Conservation (phyloP, 2,329 filamentous ascomycete genomes). For the Gnomoniopsis sp. region DNA sequence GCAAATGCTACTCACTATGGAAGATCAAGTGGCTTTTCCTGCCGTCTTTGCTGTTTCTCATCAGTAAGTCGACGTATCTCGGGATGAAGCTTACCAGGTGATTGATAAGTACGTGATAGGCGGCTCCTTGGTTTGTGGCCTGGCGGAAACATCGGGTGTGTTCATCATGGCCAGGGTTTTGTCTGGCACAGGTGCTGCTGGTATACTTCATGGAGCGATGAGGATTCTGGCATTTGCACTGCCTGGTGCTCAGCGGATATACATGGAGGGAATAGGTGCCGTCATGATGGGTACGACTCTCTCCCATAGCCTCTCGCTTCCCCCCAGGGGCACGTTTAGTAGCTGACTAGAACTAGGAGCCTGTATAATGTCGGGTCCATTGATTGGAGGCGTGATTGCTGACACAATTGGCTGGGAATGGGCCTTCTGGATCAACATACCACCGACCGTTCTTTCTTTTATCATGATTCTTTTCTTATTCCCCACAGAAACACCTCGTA, state of each 20-base stretch:
- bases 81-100: not conserved
- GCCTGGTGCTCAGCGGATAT: slow-evolving; percentile 34
- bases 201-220: slow-evolving; percentile 25
- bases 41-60: not conserved
- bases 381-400: slow-evolving; percentile 20
- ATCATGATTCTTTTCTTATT: slow-evolving; percentile 21
- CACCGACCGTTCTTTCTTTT: slow-evolving; percentile 21
- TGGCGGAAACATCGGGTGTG: slow-evolving; percentile 13
- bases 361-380: slow-evolving; percentile 17
- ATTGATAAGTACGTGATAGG: not conserved
- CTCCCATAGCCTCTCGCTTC: not conserved
- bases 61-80: not conserved
- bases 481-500: not conserved
- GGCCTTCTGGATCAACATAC: slow-evolving; percentile 24
- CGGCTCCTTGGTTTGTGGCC: not conserved
- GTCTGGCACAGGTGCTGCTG: slow-evolving; percentile 21
- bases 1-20: slow-evolving; percentile 20
- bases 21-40: slow-evolving; percentile 19
- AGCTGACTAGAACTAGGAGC: not conserved
- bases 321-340: not conserved
- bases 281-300: slow-evolving; percentile 14
- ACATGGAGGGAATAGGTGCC: slow-evolving; percentile 22
- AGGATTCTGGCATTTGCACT: slow-evolving; percentile 27
- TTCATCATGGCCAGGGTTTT: slow-evolving; percentile 25
- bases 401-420: slow-evolving; percentile 18